A percentile compares a stretch with the other conserved stretches of the same genome.
These are phyloP conservation scores for Aspergillus sp. DNA, from an alignment of 2,329 filamentous ascomycete genomes.

Conservation along the genomic window DNA sequence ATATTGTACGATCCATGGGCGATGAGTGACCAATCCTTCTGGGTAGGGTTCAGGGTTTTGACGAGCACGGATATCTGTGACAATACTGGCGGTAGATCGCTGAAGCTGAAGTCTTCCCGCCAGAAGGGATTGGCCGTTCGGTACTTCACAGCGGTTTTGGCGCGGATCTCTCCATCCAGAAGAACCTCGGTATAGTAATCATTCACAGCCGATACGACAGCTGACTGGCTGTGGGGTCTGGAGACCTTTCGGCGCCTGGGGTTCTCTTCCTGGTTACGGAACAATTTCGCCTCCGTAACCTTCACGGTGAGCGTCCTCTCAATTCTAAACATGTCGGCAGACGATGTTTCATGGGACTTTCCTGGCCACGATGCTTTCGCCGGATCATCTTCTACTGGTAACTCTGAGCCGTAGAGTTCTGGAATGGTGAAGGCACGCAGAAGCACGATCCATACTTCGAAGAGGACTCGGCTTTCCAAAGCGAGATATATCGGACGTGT, in stretches of 20 bases:
- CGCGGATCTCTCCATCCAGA: slow-evolving; percentile 40
- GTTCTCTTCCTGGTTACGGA: slow-evolving; percentile 24
- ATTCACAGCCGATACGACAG: slow-evolving; percentile 21
- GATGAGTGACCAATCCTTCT: slow-evolving; percentile 43
- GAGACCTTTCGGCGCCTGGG: slow-evolving; percentile 25
- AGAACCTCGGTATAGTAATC: slow-evolving; percentile 42
- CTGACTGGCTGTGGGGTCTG: slow-evolving; percentile 19
- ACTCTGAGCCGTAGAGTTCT: slow-evolving; percentile 69
- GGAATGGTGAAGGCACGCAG: slow-evolving; percentile 85
- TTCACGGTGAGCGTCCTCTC: slow-evolving; percentile 52
- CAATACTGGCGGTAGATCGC: slow-evolving; percentile 39
- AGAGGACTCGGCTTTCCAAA: slow-evolving; percentile 77
- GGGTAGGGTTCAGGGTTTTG: slow-evolving; percentile 38
- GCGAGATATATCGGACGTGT: slow-evolving; percentile 84
- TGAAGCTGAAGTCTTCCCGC: slow-evolving; percentile 40
- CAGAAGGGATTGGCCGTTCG: slow-evolving; percentile 40
- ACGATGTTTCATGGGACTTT: slow-evolving; percentile 24
- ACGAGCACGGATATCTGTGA: slow-evolving; percentile 38
- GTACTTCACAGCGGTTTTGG: slow-evolving; percentile 39
- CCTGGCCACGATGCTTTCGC: slow-evolving; percentile 21
- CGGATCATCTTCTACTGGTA: slow-evolving; percentile 33
- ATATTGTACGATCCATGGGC: slow-evolving; percentile 36
- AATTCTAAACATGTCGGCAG: slow-evolving; percentile 56
- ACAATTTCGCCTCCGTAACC: slow-evolving; percentile 54
- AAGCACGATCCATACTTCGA: slow-evolving; percentile 94